A percentile compares a stretch with the other conserved stretches of the same genome.
These are phyloP conservation scores for Globisporangium nodosum DNA, from an alignment of 352 stramenopile species.

Conservation along the genomic window DNA sequence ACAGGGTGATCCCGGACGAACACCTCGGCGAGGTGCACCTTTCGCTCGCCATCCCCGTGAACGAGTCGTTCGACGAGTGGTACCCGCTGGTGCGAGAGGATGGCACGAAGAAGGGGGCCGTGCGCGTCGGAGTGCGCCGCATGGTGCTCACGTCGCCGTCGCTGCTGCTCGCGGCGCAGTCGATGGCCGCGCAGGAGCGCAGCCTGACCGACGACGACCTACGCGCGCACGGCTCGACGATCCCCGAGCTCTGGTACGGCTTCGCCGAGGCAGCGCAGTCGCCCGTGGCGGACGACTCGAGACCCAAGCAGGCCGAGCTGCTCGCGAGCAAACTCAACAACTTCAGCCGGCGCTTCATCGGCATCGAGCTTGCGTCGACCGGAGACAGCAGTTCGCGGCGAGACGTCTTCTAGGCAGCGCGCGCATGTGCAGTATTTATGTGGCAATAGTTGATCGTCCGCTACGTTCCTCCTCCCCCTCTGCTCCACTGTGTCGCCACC, in stretches of 20 bases:
- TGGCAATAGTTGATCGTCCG: neutral
- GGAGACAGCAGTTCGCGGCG: conserved; percentile 25
- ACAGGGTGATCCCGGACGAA: conserved; percentile 33
- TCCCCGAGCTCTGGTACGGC: conserved; percentile 57
- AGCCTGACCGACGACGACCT: conserved; percentile 48
- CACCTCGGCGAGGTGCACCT: conserved; percentile 69
- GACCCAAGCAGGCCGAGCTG: conserved; percentile 26
- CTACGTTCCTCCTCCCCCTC: neutral
- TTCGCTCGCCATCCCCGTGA: conserved; percentile 53
- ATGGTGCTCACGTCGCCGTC: conserved; percentile 48
- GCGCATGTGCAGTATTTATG: conserved; percentile 7
- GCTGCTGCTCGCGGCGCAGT: conserved; percentile 43
- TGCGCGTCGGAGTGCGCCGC: conserved; percentile 45
- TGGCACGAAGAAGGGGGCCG: conserved; percentile 43
- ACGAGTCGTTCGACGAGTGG: conserved; percentile 66
- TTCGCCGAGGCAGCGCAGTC: conserved; percentile 35
- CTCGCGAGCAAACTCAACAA: conserved; percentile 54
- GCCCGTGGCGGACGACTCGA: conserved; percentile 16
- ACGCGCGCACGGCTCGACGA: conserved; percentile 28
- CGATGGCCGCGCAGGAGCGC: conserved; percentile 26
- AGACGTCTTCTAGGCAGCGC: conserved; percentile 50
- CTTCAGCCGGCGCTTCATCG: conserved; percentile 50
- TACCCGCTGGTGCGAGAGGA: conserved; percentile 58
- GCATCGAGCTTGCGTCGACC: conserved; percentile 37
- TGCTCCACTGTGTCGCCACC: neutral